These are phyloP conservation scores for Musa itinerans DNA, from an alignment of 176 grass and related monocot genomes.

Conservation along the genomic window DNA sequence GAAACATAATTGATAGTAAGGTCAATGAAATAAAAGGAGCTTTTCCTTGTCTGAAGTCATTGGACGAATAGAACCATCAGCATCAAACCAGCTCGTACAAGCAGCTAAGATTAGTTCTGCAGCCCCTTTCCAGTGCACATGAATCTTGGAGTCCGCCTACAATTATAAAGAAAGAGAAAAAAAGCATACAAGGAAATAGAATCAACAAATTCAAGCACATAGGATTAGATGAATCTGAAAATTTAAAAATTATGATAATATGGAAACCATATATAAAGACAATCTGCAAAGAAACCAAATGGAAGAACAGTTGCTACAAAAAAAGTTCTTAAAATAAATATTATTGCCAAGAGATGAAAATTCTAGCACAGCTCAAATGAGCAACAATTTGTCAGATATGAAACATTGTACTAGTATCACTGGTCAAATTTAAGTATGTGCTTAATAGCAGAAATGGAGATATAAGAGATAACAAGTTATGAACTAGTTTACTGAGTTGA, in stretches of 20 bases:
- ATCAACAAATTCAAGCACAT: neutral
- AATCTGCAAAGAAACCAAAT: neutral
- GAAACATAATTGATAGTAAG: neutral
- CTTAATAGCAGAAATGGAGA: no score
- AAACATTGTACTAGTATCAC: neutral
- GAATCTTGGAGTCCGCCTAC: conserved; percentile 54
- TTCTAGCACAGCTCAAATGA: neutral
- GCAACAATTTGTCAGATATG: neutral
- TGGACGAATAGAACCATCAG: conserved; percentile 42
- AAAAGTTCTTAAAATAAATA: neutral
- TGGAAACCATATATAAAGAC: neutral
- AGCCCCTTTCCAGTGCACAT: conserved; percentile 96
- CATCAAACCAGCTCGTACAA: conserved; percentile 59
- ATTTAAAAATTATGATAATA: neutral
- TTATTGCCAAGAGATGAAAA: neutral
- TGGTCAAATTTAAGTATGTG: neutral
- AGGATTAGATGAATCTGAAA: neutral
- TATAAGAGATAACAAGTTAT: no score
- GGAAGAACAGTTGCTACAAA: neutral
- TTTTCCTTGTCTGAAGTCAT: conserved; percentile 50
- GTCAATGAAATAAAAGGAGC: conserved; percentile 3
- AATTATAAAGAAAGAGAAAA: conserved; percentile 27
- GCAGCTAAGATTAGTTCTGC: conserved; percentile 76
- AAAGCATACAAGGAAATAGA: conserved; percentile 7
- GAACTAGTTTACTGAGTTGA: no score